Percentiles rank a stretch among this genome's conserved stretches.
Evolutionary conservation across 495 filamentous ascomycete species (phyloP).

Genomic region (Penicillium taxi): DNA sequence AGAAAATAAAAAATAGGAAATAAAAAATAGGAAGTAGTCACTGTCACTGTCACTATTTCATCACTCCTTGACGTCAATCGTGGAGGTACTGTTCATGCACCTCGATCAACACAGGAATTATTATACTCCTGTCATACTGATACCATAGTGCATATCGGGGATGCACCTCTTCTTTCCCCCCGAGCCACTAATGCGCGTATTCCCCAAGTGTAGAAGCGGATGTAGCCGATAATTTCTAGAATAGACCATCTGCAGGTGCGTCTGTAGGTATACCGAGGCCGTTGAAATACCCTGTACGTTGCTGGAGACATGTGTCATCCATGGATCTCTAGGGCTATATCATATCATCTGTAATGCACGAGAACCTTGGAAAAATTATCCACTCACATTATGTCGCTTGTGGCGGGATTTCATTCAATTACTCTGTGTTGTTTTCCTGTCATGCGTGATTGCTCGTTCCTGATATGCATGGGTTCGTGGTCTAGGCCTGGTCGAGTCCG

Average conservation of each 20-base stretch:
- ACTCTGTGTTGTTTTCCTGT: too few relatives aligned
- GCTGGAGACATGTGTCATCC: too few relatives aligned
- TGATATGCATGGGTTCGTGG: too few relatives aligned
- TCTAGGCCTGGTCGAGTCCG: too few relatives aligned
- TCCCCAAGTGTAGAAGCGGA: constrained; percentile 12
- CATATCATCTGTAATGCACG: not conserved
- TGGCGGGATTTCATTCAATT: too few relatives aligned
- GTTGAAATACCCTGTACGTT: too few relatives aligned
- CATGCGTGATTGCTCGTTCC: too few relatives aligned
- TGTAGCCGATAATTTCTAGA: constrained; percentile 23
- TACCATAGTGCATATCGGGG: constrained; percentile 19
- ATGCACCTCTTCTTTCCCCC: constrained; percentile 29
- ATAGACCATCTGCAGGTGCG: constrained; percentile 10
- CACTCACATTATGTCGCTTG: too few relatives aligned
- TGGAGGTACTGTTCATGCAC: constrained; percentile 10
- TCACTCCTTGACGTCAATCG: constrained; percentile 13
- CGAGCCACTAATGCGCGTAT: constrained; percentile 29
- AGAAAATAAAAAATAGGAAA: too few relatives aligned
- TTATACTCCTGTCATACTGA: constrained; percentile 4
- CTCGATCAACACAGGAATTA: constrained; percentile 4
- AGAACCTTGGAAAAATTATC: too few relatives aligned
- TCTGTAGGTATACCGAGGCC: not conserved
- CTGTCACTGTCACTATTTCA: too few relatives aligned
- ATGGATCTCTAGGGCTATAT: not conserved
- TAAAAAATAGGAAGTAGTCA: too few relatives aligned